Evolutionary conservation across 1,139 yeast species (phyloP), one percentile per base, ranked within the genome.

Genomic region (Magnusiomyces sp.): DNA sequence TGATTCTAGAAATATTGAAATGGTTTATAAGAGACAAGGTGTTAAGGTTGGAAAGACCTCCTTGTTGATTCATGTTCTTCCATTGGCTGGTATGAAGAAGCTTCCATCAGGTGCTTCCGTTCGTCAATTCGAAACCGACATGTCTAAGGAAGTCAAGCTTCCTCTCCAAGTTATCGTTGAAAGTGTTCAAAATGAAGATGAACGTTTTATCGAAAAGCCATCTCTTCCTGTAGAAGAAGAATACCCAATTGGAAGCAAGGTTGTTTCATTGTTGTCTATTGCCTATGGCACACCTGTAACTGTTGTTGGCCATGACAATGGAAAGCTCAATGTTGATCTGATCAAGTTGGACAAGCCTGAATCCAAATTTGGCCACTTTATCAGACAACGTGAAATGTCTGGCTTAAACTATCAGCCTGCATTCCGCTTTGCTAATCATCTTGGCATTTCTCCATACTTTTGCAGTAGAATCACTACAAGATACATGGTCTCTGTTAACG

Each of bases 211-310:
- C 37, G 88, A 88, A 59, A 80, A 81, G 57, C 79, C 83, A 1
- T 89, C 97, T 2, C 63, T 79, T 47, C 89, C 97, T 10, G 73
- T 92, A 53, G 81, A 79, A 7, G 79, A 84, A 57, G 97, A 92
- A 64, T 92, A 77, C 67, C 97, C 97, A 23, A 53, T 76, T 5
- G 81, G 77, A 17, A 75, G 86, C 0, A 79, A 79, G 51, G 92
- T 82, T 39, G 77, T 90, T n/a, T 87, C 87, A 63, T 72, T 92
- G 55, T 95, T 97, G 40, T 89, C 84, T 39, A 80, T 81, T 68
- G 95, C 90, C 2, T 92, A 87, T 63, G 98, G 98, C 46, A 77
- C 88, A 29, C 84, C 95, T 47, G 90, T 94, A 13, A 74, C 74
- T 23, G 77, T 92, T 46, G 79, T 75, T 48, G 95, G 87, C 0